These are phyloP conservation scores for Nothophytophthora sp. DNA, from an alignment of 352 stramenopile species.

Conservation along the genomic window DNA sequence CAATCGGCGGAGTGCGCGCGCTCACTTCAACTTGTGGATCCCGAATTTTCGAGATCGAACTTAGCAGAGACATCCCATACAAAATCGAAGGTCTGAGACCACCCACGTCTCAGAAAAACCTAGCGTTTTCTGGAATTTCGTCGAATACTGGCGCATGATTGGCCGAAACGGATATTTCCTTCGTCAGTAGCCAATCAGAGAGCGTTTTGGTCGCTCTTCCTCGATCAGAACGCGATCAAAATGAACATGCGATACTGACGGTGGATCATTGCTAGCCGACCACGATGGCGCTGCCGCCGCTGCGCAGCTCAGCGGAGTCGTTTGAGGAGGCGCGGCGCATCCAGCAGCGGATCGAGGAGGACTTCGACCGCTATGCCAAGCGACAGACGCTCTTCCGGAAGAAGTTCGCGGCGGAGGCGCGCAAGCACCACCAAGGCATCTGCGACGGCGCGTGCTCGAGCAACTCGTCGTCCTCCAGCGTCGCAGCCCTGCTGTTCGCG, in stretches of 20 bases:
- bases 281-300: no score
- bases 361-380: conserved; percentile 46
- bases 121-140: no score
- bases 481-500: conserved; percentile 36
- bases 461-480: conserved; percentile 20
- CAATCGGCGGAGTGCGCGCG: not conserved
- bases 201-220: no score
- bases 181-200: no score
- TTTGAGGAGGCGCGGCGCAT: conserved; percentile 49
- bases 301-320: conserved; percentile 35
- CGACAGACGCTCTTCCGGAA: conserved; percentile 56
- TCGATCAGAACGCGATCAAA: no score
- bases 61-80: conserved; percentile 16
- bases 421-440: conserved; percentile 51
- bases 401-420: conserved; percentile 51
- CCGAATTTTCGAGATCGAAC: conserved; percentile 37
- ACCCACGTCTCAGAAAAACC: no score
- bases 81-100: no score
- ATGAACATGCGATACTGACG: no score
- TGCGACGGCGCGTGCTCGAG: conserved; percentile 36
- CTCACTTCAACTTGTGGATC: not conserved
- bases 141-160: not conserved
- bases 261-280: no score
- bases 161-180: not conserved
- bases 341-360: conserved; percentile 31